Conservation (phyloP, 106 monocot species). For the Acanthochlamys bracteata region DNA sequence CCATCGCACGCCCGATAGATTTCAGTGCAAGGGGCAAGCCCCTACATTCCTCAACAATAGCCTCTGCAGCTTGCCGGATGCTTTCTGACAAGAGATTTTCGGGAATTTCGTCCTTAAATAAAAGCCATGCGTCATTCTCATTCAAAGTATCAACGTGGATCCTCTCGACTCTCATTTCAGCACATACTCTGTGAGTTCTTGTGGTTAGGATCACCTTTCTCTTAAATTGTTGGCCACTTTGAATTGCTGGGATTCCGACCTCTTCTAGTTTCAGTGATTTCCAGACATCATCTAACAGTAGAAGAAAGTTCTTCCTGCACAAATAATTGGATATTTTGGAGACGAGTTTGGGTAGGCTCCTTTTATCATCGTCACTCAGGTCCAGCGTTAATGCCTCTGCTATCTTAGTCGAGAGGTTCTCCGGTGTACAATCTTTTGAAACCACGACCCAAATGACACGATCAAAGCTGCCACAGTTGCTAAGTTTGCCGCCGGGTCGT, state of each 20-base stretch:
- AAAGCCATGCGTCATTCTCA: slow-evolving; percentile 11
- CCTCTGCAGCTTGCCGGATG: slow-evolving; percentile 10
- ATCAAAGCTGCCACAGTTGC: not conserved
- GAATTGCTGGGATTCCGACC: slow-evolving; percentile 13
- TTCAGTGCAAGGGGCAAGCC: slow-evolving; percentile 38
- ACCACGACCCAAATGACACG: slow-evolving; percentile 2
- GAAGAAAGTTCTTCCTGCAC: slow-evolving; percentile 14
- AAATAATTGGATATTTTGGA: slow-evolving; percentile 12
- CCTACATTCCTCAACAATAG: slow-evolving; percentile 16
- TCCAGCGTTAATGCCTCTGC: not conserved
- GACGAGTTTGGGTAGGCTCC: not conserved
- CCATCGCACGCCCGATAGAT: slow-evolving; percentile 18
- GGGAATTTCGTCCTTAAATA: slow-evolving; percentile 23
- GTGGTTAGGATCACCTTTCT: slow-evolving; percentile 28
- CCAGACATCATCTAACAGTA: slow-evolving; percentile 35
- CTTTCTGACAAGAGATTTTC: slow-evolving; percentile 1
- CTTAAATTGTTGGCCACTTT: not conserved
- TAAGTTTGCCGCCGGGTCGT: not conserved
- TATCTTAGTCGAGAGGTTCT: not conserved
- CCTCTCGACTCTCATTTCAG: slow-evolving; percentile 9
- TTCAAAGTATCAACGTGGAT: slow-evolving; percentile 23
- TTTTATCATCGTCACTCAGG: not conserved
- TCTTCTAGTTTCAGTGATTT: slow-evolving; percentile 10
- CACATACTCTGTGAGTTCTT: slow-evolving; percentile 12
- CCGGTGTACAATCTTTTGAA: not conserved